Evolutionary conservation across 768 basidiomycete species (phyloP).

Genomic region (Tephrocybe sp.): DNA sequence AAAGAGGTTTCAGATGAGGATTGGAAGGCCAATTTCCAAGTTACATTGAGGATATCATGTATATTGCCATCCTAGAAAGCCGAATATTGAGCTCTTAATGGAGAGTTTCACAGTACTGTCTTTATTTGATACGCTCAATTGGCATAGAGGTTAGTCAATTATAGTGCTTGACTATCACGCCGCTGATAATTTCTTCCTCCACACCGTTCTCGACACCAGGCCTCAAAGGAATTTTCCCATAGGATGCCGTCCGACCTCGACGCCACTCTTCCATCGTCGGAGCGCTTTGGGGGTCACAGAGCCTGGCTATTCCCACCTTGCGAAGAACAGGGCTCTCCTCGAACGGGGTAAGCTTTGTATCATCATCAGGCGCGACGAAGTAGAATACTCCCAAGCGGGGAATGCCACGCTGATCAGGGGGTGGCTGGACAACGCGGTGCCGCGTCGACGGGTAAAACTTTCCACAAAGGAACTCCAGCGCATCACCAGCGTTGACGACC

Average conservation of each 20-base stretch:
- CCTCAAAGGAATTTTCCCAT: constrained; percentile 48
- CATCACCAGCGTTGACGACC: constrained; percentile 64
- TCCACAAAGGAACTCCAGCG: constrained; percentile 59
- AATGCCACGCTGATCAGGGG: constrained; percentile 15
- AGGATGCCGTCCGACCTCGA: constrained; percentile 48
- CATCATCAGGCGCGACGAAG: constrained; percentile 53
- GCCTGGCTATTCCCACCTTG: constrained; percentile 36
- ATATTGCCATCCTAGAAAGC: no score
- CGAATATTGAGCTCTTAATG: no score
- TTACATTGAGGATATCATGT: no score
- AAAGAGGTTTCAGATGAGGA: no score
- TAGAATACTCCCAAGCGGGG: constrained; percentile 60
- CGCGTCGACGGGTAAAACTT: constrained; percentile 61
- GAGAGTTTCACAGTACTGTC: no score
- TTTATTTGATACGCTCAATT: no score
- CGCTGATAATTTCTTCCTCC: constrained; percentile 56
- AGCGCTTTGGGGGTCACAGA: constrained; percentile 37
- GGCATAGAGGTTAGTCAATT: no score
- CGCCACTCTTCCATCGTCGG: constrained; percentile 57
- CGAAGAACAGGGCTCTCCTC: constrained; percentile 49
- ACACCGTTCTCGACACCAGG: constrained; percentile 39
- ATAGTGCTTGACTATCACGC: constrained; percentile 58
- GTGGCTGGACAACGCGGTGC: constrained; percentile 34
- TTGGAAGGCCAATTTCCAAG: no score
- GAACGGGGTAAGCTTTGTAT: constrained; percentile 44